Evolutionary conservation across 2,329 filamentous ascomycete genomes (phyloP), one percentile per base, ranked within the genome.

Genomic region (Botrytis cinerea): DNA sequence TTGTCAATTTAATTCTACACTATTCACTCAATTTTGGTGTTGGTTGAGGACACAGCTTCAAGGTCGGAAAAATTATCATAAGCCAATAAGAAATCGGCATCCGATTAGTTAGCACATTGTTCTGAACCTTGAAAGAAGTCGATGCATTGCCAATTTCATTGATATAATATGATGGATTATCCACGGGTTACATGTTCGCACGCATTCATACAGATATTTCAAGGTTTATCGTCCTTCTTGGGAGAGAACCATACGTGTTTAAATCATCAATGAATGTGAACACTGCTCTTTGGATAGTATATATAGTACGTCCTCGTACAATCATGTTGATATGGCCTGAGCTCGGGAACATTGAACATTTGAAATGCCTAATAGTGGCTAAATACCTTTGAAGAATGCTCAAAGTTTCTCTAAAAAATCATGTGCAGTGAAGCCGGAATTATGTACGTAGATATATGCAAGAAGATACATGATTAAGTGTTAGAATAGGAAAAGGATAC

Each of bases 81-180:
- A 32, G 48, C 66, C 66, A 68, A 68, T 68, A 10, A 32, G 43
- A 25, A 64, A 51, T 25, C 45, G 60, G 43, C 32, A 51, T 71
- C 32, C 35, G 59, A 54, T 54, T 71, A 64, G 69, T 32, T 63
- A 68, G 48, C 66, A 68, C n/a, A 54, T 61, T 63, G 46, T 38
- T 48, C 60, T 40, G 22, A 71, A 51, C 59, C 28, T 62, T 62
- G 57, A 64, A 71, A 64, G 69, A 64, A 66, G 14, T 40, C 45
- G 45, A 48, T 64, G 46, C 59, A 71, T 51, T 64, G 43, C 40
- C 8, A 48, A 45, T 25, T 45, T 45, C 40, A 28, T 63, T 63
- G 25, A 20, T 63, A 12, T 43, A 45, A 28, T 28, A 7, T 43
- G 32, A 28, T 28, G 12, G 40, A 63, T n/a, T 9, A 45, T 63